Evolutionary conservation across 768 basidiomycete species (phyloP).

Genomic region (Naganishia vishniacii): DNA sequence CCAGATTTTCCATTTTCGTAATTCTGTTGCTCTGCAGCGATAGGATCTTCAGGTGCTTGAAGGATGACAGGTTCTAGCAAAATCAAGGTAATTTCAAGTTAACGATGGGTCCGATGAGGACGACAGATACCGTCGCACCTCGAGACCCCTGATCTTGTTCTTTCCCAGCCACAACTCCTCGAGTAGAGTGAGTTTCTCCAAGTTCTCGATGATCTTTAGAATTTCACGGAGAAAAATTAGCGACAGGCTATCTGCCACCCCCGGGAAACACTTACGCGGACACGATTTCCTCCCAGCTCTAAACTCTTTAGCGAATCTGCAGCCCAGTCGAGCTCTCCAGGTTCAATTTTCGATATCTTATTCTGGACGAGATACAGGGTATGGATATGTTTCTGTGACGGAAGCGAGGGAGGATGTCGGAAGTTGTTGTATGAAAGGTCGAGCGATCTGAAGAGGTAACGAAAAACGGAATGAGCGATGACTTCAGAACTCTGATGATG

Average conservation of each 20-base stretch:
- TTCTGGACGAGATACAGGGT: constrained; percentile 96
- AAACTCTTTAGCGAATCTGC: constrained; percentile 65
- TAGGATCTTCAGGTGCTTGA: constrained; percentile 73
- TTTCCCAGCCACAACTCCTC: constrained; percentile 97
- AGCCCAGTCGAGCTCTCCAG: constrained; percentile 55
- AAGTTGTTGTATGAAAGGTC: constrained; percentile 95
- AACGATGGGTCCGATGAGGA: background rate
- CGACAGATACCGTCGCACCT: constrained; percentile 53
- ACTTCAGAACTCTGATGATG: constrained; percentile 48
- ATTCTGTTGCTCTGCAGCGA: constrained; percentile 86
- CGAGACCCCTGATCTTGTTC: constrained; percentile 86
- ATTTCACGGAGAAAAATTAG: constrained; percentile 16
- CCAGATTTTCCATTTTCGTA: constrained; percentile 75
- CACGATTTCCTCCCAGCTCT: constrained; percentile 87
- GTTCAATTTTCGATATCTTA: constrained; percentile 71
- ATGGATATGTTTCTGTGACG: constrained; percentile 53
- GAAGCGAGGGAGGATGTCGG: constrained; percentile 54
- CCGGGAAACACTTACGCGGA: constrained; percentile 60
- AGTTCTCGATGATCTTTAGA: constrained; percentile 74
- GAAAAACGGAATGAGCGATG: background rate
- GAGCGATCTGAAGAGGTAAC: constrained; percentile 57
- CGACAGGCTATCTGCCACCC: background rate
- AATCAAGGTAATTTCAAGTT: background rate
- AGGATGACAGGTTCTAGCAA: constrained; percentile 60
- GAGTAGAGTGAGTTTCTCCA: constrained; percentile 71